These are phyloP conservation scores for Furcasterigmium furcatum DNA, from an alignment of 2,329 filamentous ascomycete species.

Conservation along the genomic window DNA sequence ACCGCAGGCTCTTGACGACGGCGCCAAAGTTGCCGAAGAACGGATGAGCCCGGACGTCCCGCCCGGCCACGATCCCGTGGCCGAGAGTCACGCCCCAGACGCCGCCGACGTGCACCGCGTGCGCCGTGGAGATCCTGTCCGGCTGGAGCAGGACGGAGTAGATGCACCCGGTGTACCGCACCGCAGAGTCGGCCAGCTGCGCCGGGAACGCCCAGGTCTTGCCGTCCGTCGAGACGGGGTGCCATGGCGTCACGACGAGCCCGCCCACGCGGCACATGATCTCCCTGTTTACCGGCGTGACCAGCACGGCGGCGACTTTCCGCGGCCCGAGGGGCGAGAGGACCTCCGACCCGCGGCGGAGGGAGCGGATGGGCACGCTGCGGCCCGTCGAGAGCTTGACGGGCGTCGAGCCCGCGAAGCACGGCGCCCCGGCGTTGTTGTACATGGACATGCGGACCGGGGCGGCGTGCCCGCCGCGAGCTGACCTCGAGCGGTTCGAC, in stretches of 20 bases:
- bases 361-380: conserved; percentile 33
- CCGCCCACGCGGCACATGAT: conserved; percentile 41
- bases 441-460: conserved; percentile 42
- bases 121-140: conserved; percentile 37
- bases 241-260: conserved; percentile 57
- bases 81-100: conserved; percentile 56
- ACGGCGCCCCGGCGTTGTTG: conserved; percentile 37
- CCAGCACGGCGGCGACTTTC: conserved; percentile 47
- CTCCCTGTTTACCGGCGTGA: conserved; percentile 36
- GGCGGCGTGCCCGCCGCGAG: neutral
- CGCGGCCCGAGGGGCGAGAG: conserved; percentile 47
- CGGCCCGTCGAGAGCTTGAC: conserved; percentile 41
- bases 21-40: conserved; percentile 52
- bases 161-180: conserved; percentile 45
- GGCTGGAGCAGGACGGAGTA: conserved; percentile 56
- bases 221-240: conserved; percentile 43
- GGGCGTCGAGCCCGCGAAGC: conserved; percentile 48
- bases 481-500: conserved; percentile 15
- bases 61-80: conserved; percentile 42
- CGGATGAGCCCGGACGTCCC: conserved; percentile 43
- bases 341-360: conserved; percentile 44
- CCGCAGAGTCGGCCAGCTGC: conserved; percentile 22
- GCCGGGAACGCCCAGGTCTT: conserved; percentile 45
- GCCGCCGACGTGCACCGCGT: conserved; percentile 45
- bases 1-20: conserved; percentile 35